Evolutionary conservation across 2,329 filamentous ascomycete genomes (phyloP), one percentile per base, ranked within the genome.

Genomic region (Metarhizium guizhouense): DNA sequence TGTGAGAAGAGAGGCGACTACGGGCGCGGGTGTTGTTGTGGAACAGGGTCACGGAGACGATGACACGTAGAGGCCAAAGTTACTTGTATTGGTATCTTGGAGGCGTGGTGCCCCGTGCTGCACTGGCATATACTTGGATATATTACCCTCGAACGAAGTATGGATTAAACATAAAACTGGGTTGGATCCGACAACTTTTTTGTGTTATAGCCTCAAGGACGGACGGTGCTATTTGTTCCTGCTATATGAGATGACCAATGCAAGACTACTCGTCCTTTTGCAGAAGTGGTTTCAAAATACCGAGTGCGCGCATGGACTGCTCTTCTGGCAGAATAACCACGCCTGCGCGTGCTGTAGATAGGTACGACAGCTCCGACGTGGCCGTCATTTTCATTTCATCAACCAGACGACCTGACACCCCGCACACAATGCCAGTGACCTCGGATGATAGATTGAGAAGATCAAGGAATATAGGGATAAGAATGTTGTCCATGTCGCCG

Each of bases 381-480:
- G 75, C 73, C 38, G 69, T 68, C 62, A 74, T 74, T 54, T 77
- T 72, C 69, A 90, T 85, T 49, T 88, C 88, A 52, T 88, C 83
- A 1, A 91, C 87, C 32, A 97, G 76, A 54, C 85, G 81, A 30
- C 91, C 90, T 0, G 93, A 92, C 2, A 99, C 90, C 32, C 94
- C 93, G 62, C 92, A 96, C 3, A 99, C 90, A 56, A 99, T 96
- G 25, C 93, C 93, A 0, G 92, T 95, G 7, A 90, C 91, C 69
- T 96, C 90, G 47, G 93, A 79, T 0, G 93, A 89, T 45, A 97
- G 75, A 47, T 83, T 84, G 20, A 83, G 84, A 30, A 99, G 78
- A 64, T 97, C 90, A 3, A 99, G 79, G 57, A 91, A 93, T 62
- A 99, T 94, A 1, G 94, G 91, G 2, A 95, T 83, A 38, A 92